Conservation (phyloP, 1,139 yeast genomes). For the Scheffersomyces parashehatae region DNA sequence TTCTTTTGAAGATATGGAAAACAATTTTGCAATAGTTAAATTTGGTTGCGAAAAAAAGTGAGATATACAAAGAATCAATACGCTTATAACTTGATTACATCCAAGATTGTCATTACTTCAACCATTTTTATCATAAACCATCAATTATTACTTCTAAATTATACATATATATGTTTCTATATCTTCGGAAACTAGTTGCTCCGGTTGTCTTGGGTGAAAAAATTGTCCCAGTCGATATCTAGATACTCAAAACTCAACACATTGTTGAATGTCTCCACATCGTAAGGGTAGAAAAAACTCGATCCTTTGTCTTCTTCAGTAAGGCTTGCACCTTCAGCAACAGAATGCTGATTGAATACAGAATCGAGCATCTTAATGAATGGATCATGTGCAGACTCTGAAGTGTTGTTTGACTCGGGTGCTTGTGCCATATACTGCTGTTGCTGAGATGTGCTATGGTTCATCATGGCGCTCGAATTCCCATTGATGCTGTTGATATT, state of each 20-base stretch:
- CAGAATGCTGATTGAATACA: slow-evolving; percentile 2
- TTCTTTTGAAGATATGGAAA: no score
- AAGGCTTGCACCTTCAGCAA: not conserved
- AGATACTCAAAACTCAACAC: slow-evolving; percentile 1
- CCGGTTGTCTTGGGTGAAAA: not conserved
- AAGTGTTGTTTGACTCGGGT: not conserved
- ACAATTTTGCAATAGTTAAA: no score
- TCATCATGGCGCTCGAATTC: not conserved
- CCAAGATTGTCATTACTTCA: no score
- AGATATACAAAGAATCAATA: no score
- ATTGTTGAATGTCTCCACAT: not conserved
- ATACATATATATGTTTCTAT: no score
- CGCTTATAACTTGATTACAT: no score
- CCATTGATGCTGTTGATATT: not conserved
- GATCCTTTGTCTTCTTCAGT: not conserved
- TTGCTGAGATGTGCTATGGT: no score
- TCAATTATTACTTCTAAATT: no score
- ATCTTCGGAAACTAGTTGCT: no score
- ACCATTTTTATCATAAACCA: no score
- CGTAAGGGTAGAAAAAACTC: not conserved
- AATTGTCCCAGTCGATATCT: not conserved
- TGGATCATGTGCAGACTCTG: not conserved
- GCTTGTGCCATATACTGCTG: not conserved
- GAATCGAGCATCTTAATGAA: slow-evolving; percentile 2
- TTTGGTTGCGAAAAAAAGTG: no score